Evolutionary conservation across 495 filamentous ascomycete species (phyloP).

Genomic region (Hypoxylon crocopeplum): DNA sequence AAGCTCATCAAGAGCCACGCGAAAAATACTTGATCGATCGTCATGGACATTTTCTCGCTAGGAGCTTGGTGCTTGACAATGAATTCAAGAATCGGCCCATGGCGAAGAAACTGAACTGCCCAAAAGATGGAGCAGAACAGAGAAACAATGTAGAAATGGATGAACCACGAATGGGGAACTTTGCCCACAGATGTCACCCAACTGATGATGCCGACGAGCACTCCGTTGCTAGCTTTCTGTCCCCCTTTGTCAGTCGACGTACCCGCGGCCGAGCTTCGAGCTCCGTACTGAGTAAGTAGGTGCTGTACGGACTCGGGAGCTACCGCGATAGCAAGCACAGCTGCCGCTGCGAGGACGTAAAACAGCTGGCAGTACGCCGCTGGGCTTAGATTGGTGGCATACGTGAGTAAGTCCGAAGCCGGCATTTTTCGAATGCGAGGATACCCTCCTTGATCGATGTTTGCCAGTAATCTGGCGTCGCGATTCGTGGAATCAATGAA

Average conservation of each 20-base stretch:
- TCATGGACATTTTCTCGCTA: constrained; percentile 56
- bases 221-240: constrained; percentile 8
- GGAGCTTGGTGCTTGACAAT: constrained; percentile 46
- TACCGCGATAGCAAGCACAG: constrained; percentile 46
- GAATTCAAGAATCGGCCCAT: constrained; percentile 58
- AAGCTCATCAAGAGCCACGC: constrained; percentile 73
- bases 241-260: background rate
- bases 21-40: constrained; percentile 68
- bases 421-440: constrained; percentile 7
- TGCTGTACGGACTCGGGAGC: constrained; percentile 47
- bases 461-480: too few relatives aligned
- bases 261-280: constrained; percentile 40
- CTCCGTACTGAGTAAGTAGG: constrained; percentile 58
- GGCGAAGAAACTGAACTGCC: constrained; percentile 67
- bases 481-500: too few relatives aligned
- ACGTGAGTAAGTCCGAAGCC: constrained; percentile 5
- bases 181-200: constrained; percentile 47
- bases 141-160: constrained; percentile 82
- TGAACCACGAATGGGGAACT: constrained; percentile 89
- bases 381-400: constrained; percentile 34
- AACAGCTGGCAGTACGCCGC: constrained; percentile 55
- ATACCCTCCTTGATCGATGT: too few relatives aligned
- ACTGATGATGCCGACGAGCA: constrained; percentile 39
- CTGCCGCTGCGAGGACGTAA: constrained; percentile 50
- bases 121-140: constrained; percentile 77